Evolutionary conservation across 2,329 filamentous ascomycete species (phyloP).

Genomic region (Pseudogymnoascus sp.): DNA sequence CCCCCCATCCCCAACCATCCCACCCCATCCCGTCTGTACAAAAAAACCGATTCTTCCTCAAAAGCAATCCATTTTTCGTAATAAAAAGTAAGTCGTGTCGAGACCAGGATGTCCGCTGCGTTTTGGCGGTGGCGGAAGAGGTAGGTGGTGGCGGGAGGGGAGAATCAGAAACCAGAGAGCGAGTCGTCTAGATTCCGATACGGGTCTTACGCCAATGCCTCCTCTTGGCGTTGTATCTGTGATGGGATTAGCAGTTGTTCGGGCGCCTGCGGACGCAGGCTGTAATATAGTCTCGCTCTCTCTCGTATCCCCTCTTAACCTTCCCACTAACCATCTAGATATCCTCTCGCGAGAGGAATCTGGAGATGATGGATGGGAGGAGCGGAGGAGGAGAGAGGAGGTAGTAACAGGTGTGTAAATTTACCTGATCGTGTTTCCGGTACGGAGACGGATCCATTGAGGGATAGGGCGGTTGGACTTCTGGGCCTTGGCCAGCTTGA

Average conservation of each 20-base stretch:
- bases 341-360: too few species aligned
- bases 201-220: slow-evolving; percentile 99
- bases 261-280: slow-evolving; percentile 1
- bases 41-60: neutral
- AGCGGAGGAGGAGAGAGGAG: neutral
- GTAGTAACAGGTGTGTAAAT: neutral
- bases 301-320: neutral
- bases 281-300: neutral
- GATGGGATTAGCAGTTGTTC: slow-evolving; percentile 17
- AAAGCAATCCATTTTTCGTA: neutral
- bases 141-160: slow-evolving; percentile 14
- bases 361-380: too few species aligned
- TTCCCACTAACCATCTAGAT: too few species aligned
- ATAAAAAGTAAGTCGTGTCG: neutral
- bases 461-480: slow-evolving; percentile 99
- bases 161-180: slow-evolving; percentile 26
- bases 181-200: slow-evolving; percentile 84
- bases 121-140: neutral
- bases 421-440: slow-evolving; percentile 98
- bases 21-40: neutral
- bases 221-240: slow-evolving; percentile 99
- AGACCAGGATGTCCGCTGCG: neutral
- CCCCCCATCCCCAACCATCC: too few species aligned
- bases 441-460: slow-evolving; percentile 98
- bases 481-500: slow-evolving; percentile 99